Conservation (phyloP, 1,139 yeast species). For the Spathaspora sp. region DNA sequence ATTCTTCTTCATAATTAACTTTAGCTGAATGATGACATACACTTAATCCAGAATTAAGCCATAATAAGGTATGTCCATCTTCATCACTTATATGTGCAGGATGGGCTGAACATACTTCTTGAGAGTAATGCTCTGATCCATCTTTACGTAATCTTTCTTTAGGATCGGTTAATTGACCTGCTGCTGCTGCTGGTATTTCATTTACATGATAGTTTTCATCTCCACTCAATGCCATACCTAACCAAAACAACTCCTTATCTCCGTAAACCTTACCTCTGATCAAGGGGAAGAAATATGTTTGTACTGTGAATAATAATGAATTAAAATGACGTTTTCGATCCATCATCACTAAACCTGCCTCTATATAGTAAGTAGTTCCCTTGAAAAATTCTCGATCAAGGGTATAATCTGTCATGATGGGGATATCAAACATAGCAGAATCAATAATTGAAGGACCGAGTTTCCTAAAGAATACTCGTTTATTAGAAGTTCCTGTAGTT, state of each 20-base stretch:
- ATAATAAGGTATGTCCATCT: constrained; percentile 24
- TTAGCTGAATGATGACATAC: constrained; percentile 23
- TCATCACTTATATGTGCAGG: constrained; percentile 39
- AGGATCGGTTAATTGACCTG: constrained; percentile 26
- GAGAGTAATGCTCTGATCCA: constrained; percentile 18
- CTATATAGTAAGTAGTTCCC: constrained; percentile 32
- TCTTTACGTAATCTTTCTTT: constrained; percentile 21
- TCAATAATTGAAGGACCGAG: constrained; percentile 29
- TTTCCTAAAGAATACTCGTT: constrained; percentile 27
- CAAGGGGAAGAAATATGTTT: constrained; percentile 25
- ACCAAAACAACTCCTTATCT: constrained; percentile 34
- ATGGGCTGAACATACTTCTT: constrained; percentile 41
- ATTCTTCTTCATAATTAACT: constrained; percentile 24
- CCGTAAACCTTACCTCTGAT: constrained; percentile 26
- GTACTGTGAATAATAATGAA: constrained; percentile 26
- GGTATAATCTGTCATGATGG: constrained; percentile 23
- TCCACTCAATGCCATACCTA: constrained; percentile 30
- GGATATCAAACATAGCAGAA: constrained; percentile 28
- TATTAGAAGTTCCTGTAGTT: constrained; percentile 25
- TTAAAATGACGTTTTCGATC: constrained; percentile 28
- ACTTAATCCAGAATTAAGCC: constrained; percentile 24
- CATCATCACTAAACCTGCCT: constrained; percentile 29
- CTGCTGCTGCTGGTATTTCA: constrained; percentile 25
- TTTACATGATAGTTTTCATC: constrained; percentile 30
- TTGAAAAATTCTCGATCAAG: constrained; percentile 22